Conservation (phyloP, 176 grass and related monocot species). For the Secale cereale region DNA sequence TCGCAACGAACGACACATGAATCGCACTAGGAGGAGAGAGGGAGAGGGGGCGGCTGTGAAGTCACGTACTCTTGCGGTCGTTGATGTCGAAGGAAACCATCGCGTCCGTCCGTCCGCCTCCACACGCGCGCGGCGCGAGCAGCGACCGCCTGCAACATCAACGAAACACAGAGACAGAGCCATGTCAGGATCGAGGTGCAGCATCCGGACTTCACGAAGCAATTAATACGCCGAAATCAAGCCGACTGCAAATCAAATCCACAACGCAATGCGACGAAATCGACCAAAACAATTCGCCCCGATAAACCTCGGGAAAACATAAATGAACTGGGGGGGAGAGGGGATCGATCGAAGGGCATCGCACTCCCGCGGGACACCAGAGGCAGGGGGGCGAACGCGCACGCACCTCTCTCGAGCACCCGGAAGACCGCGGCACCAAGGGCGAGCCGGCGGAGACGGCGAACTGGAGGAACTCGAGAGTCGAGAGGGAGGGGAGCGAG, state of each 20-base stretch:
- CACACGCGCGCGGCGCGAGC: not conserved
- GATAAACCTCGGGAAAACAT: not conserved
- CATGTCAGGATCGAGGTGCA: not conserved
- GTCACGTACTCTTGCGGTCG: slow-evolving; percentile 65
- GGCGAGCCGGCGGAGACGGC: not conserved
- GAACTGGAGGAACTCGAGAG: not conserved
- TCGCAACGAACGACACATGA: slow-evolving; percentile 8
- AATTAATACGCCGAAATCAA: no score
- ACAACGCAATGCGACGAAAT: not conserved
- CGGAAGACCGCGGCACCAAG: not conserved
- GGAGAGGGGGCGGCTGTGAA: not conserved
- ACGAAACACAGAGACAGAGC: not conserved
- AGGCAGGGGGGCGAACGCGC: not conserved
- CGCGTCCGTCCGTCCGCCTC: slow-evolving; percentile 1
- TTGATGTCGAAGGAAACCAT: slow-evolving; percentile 91
- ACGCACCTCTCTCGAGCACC: slow-evolving; percentile 6
- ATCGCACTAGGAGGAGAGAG: not conserved
- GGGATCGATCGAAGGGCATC: not conserved
- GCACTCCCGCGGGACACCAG: no score
- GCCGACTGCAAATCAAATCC: not conserved
- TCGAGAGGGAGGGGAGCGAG: not conserved
- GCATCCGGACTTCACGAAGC: not conserved
- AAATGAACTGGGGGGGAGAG: no score
- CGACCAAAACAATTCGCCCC: not conserved
- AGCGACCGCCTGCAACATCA: slow-evolving; percentile 22